Evolutionary conservation across 2,329 filamentous ascomycete genomes (phyloP).

Genomic region (Diaporthe capsici): DNA sequence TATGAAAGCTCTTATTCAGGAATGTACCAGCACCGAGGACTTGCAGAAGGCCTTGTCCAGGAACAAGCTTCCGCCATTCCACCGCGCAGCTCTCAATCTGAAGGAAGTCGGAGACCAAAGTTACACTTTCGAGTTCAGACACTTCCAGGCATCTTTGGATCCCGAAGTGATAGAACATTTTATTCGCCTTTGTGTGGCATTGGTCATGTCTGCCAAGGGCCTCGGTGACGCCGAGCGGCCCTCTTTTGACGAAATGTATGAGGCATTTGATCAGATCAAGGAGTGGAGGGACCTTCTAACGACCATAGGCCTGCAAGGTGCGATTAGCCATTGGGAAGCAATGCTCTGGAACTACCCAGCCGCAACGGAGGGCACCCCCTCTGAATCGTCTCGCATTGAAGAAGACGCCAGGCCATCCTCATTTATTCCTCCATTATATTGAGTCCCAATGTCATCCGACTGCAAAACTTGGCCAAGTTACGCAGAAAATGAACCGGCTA

Average conservation of each 20-base stretch:
- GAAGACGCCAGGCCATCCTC: not conserved
- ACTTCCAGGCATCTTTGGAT: slow-evolving; percentile 8
- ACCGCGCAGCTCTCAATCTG: not conserved
- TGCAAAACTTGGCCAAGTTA: not conserved
- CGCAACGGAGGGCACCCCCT: not conserved
- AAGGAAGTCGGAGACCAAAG: not conserved
- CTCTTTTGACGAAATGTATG: not conserved
- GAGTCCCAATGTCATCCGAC: not conserved
- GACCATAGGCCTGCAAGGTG: not conserved
- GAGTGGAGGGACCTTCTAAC: not conserved
- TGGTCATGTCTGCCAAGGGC: not conserved
- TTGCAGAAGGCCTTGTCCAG: not conserved
- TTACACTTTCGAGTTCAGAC: slow-evolving; percentile 19
- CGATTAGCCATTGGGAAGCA: not conserved
- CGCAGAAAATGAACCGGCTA: not conserved
- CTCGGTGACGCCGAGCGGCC: not conserved
- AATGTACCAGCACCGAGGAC: not conserved
- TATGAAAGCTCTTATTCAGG: not conserved
- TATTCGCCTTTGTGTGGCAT: not conserved
- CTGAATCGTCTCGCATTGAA: not conserved
- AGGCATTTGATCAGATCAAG: not conserved
- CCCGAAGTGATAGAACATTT: not conserved
- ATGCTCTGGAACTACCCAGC: not conserved
- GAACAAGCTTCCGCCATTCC: not conserved
- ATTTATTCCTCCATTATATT: not conserved